Evolutionary conservation across 2,329 filamentous ascomycete species (phyloP).

Genomic region (Paradendryphiella salina): DNA sequence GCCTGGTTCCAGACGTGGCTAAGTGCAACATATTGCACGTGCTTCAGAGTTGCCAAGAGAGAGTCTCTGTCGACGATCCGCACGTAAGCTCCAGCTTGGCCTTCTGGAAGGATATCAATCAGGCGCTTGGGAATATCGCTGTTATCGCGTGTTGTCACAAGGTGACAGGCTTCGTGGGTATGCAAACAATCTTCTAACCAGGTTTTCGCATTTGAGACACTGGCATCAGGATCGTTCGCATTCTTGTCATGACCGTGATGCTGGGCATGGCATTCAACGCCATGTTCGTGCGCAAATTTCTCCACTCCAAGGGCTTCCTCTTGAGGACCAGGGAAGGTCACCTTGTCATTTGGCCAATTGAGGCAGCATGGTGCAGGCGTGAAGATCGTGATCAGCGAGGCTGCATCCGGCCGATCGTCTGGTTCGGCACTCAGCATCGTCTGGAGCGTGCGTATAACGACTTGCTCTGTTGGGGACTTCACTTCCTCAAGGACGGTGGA

Average conservation of each 20-base stretch:
- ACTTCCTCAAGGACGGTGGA: constrained; percentile 27
- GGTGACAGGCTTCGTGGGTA: constrained; percentile 33
- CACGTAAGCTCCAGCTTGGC: constrained; percentile 15
- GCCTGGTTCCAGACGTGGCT: constrained; percentile 35
- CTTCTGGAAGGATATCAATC: constrained; percentile 32
- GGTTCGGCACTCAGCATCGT: constrained; percentile 39
- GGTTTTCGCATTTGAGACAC: constrained; percentile 23
- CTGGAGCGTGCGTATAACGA: constrained; percentile 36
- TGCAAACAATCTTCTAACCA: constrained; percentile 40
- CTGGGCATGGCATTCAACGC: constrained; percentile 22
- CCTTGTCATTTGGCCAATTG: constrained; percentile 43
- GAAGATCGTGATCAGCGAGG: constrained; percentile 38
- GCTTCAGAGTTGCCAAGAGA: constrained; percentile 11
- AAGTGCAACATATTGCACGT: constrained; percentile 33
- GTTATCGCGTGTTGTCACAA: constrained; percentile 2
- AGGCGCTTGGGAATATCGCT: constrained; percentile 38
- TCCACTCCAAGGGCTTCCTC: constrained; percentile 38
- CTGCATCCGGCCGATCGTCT: constrained; percentile 36
- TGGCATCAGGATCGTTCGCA: constrained; percentile 4
- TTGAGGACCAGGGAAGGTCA: constrained; percentile 36
- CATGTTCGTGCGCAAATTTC: constrained; percentile 26
- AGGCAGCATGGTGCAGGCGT: constrained; percentile 45
- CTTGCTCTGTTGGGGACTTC: constrained; percentile 24
- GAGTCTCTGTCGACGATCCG: constrained; percentile 31
- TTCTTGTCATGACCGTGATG: constrained; percentile 5